A percentile compares a stretch with the other conserved stretches of the same genome.
Conservation (phyloP, 139 green algal genomes). For the Chlamydomonas schloesseri region DNA sequence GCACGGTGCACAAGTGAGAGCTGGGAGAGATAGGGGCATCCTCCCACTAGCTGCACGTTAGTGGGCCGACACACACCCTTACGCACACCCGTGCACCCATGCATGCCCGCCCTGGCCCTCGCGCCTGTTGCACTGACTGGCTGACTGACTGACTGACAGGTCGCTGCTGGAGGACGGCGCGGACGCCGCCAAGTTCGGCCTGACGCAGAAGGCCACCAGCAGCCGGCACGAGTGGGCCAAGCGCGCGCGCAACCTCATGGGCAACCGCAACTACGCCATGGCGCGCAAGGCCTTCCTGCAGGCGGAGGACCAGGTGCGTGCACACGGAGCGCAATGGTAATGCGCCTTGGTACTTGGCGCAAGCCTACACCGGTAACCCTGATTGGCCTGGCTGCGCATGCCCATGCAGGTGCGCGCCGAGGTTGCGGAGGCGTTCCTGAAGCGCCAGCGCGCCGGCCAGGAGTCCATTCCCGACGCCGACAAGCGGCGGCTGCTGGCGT, state of each 20-base stretch:
- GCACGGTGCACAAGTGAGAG: conserved; percentile 39
- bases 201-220: conserved; percentile 42
- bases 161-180: conserved; percentile 46
- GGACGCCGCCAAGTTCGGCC: conserved; percentile 44
- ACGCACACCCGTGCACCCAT: too few species aligned
- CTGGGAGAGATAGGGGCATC: background rate
- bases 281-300: conserved; percentile 48
- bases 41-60: too few species aligned
- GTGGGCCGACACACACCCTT: too few species aligned
- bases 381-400: too few species aligned
- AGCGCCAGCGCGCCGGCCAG: conserved; percentile 6
- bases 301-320: conserved; percentile 20
- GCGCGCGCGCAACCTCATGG: conserved; percentile 41
- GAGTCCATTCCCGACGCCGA: background rate
- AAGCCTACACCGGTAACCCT: too few species aligned
- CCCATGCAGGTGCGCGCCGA: conserved; percentile 41
- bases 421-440: conserved; percentile 21
- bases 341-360: background rate
- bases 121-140: too few species aligned
- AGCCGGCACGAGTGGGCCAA: conserved; percentile 53
- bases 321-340: background rate
- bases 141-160: background rate
- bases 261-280: conserved; percentile 46
- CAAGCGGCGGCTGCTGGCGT: conserved; percentile 39
- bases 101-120: too few species aligned